These are phyloP conservation scores for Mycena venus DNA, from an alignment of 768 basidiomycete species.

Conservation along the genomic window DNA sequence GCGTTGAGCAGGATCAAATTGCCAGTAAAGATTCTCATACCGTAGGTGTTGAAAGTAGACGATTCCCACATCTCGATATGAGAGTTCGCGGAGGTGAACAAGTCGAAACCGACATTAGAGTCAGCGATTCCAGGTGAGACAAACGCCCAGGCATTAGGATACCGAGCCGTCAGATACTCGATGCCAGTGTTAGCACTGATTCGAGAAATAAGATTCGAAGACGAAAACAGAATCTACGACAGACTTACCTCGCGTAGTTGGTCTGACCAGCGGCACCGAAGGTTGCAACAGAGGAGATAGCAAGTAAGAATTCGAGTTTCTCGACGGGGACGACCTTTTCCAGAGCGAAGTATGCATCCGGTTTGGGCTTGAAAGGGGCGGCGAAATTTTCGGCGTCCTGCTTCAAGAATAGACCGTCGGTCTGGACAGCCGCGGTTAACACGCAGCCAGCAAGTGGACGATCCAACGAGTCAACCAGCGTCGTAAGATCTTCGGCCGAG, in stretches of 20 bases:
- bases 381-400: conserved; percentile 46
- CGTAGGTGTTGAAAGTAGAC: conserved; percentile 8
- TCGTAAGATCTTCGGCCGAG: conserved; percentile 31
- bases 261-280: conserved; percentile 54
- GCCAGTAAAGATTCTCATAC: not conserved
- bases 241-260: conserved; percentile 51
- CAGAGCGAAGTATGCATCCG: conserved; percentile 43
- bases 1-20: conserved; percentile 13
- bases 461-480: conserved; percentile 36
- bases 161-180: conserved; percentile 38
- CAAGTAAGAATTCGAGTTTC: conserved; percentile 50
- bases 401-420: conserved; percentile 46
- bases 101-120: not conserved
- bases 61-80: conserved; percentile 2
- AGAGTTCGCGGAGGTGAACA: not conserved
- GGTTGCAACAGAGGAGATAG: conserved; percentile 47
- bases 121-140: conserved; percentile 48
- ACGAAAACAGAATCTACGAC: not conserved
- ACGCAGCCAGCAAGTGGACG: conserved; percentile 49
- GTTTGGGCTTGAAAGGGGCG: conserved; percentile 43
- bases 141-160: conserved; percentile 48
- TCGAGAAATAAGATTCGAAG: not conserved
- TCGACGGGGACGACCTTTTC: conserved; percentile 40
- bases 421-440: conserved; percentile 45
- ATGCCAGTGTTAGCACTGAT: conserved; percentile 49